A percentile compares a stretch with the other conserved stretches of the same genome.
phyloP scores from a whole-genome alignment of 2,329 filamentous ascomycete genomes.

The Alternaria novae-zelandiae region DNA sequence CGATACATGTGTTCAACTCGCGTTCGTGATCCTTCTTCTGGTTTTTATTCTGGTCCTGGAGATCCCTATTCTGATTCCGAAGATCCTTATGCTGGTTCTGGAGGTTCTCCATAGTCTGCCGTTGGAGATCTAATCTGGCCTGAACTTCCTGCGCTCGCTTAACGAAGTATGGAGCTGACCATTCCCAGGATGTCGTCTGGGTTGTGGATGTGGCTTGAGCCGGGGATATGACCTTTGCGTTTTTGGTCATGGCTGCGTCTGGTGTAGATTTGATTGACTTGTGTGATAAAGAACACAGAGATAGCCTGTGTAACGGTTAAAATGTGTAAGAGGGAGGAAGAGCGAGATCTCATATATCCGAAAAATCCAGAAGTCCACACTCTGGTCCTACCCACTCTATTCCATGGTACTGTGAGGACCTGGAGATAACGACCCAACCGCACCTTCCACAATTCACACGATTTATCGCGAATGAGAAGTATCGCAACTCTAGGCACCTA shows the following conservation, averaged over 20 bases:
- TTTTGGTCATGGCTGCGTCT: background rate
- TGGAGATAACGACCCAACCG: background rate
- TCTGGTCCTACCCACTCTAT: background rate
- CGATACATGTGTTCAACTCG: background rate
- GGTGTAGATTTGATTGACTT: background rate
- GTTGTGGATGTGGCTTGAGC: background rate
- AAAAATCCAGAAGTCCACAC: background rate
- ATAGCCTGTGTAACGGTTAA: background rate
- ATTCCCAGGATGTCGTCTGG: background rate
- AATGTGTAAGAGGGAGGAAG: background rate
- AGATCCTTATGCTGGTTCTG: background rate
- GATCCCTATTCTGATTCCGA: background rate
- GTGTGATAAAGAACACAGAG: background rate
- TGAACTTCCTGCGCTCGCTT: background rate
- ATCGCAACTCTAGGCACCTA: background rate
- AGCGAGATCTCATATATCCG: background rate
- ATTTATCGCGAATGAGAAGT: background rate
- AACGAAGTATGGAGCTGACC: background rate
- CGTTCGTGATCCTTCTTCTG: background rate
- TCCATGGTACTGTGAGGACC: background rate
- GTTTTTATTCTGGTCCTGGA: background rate
- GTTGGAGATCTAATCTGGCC: background rate
- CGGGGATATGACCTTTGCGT: background rate
- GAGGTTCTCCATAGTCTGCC: background rate
- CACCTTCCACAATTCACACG: background rate